Conservation (phyloP, 257 asterid species). For the Verbena officinalis region DNA sequence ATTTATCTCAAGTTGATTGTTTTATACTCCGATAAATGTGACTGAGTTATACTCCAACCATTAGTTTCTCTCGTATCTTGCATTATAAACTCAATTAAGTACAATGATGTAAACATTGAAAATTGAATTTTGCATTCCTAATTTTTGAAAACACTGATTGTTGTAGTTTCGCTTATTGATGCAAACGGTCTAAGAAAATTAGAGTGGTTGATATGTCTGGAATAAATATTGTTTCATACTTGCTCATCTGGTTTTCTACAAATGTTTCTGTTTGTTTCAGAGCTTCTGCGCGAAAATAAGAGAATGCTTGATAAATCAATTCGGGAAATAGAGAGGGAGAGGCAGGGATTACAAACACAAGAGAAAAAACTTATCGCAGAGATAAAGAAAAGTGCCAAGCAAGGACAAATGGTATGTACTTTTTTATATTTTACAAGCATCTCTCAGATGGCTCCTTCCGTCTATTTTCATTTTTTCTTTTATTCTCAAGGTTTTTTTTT, state of each 20-base stretch:
- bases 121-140: not conserved
- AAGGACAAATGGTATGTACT: constrained; percentile 88
- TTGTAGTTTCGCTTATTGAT: not conserved
- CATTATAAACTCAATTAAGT: not conserved
- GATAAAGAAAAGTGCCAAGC: constrained; percentile 97
- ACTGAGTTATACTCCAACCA: not conserved
- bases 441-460: not conserved
- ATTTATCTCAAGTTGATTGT: not conserved
- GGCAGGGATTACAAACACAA: constrained; percentile 89
- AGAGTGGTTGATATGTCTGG: constrained; percentile 42
- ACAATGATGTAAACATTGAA: not conserved
- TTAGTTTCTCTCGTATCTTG: not conserved
- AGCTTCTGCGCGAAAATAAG: constrained; percentile 96
- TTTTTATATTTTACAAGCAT: constrained; percentile 15
- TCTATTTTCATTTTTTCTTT: not conserved
- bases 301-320: constrained; percentile 97
- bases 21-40: not conserved
- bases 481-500: not conserved
- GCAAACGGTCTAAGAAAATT: constrained; percentile 50
- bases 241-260: constrained; percentile 14
- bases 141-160: not conserved
- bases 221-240: not conserved
- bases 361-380: constrained; percentile 89
- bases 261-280: constrained; percentile 39
- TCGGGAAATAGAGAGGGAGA: constrained; percentile 96